phyloP scores from a whole-genome alignment of 306 rosid species.

The Prunus persica region DNA sequence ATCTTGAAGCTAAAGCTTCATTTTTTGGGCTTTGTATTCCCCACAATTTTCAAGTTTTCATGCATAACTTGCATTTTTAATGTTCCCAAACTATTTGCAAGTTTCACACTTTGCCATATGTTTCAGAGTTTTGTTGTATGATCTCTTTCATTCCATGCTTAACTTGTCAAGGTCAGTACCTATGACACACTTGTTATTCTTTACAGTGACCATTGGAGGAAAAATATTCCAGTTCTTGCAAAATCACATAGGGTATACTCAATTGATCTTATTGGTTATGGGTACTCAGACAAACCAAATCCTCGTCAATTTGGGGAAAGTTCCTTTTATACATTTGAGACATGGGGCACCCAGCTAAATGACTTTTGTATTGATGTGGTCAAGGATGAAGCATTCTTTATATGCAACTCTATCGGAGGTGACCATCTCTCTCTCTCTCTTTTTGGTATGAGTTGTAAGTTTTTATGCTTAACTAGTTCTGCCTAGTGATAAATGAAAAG shows the following conservation, averaged over 20 bases:
- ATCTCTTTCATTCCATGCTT: slow-evolving; percentile 20
- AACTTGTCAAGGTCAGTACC: slow-evolving; percentile 20
- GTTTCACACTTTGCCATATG: background rate
- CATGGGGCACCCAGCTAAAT: slow-evolving; percentile 89
- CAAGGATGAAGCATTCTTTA: slow-evolving; percentile 71
- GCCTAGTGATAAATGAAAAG: no score
- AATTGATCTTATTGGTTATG: slow-evolving; percentile 94
- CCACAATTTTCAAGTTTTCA: background rate
- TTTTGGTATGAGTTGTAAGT: background rate
- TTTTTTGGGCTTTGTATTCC: background rate
- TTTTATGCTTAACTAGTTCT: background rate
- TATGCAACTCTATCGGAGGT: slow-evolving; percentile 99
- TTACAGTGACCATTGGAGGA: slow-evolving; percentile 97
- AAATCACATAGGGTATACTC: slow-evolving; percentile 75
- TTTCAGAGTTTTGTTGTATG: slow-evolving; percentile 11
- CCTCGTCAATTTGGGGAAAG: slow-evolving; percentile 60
- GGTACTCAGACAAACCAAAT: slow-evolving; percentile 93
- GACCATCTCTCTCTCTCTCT: slow-evolving; percentile 7
- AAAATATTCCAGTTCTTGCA: slow-evolving; percentile 71
- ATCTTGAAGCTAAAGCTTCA: background rate
- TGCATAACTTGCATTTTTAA: background rate
- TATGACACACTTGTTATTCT: slow-evolving; percentile 25
- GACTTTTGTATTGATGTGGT: slow-evolving; percentile 73
- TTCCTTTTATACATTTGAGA: slow-evolving; percentile 78
- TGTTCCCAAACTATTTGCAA: background rate